A percentile compares a stretch with the other conserved stretches of the same genome.
phyloP scores from a whole-genome alignment of 371 early-diverging fungal species.

The Cladochytrium tenue region DNA sequence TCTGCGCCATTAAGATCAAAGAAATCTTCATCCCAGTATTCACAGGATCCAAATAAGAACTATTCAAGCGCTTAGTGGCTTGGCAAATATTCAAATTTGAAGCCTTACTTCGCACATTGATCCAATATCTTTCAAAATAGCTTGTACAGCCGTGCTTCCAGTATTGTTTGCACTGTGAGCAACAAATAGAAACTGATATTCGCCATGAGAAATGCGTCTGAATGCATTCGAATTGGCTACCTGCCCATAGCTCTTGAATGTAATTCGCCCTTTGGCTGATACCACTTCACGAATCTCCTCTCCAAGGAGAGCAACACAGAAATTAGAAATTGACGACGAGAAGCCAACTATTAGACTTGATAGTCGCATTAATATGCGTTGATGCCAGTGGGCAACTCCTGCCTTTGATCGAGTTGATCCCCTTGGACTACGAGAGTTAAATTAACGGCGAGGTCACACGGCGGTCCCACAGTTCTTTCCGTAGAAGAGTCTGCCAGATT shows the following conservation, averaged over 20 bases:
- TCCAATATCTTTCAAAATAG: constrained; percentile 48
- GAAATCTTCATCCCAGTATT: constrained; percentile 54
- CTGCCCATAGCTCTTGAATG: constrained; percentile 50
- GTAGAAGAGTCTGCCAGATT: constrained; percentile 46
- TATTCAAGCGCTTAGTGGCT: constrained; percentile 3
- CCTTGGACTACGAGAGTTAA: constrained; percentile 33
- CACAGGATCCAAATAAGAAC: constrained; percentile 52
- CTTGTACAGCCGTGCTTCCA: constrained; percentile 38
- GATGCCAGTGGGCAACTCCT: not conserved
- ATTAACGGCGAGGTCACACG: not conserved
- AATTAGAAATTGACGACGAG: constrained; percentile 54
- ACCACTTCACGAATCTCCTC: constrained; percentile 53
- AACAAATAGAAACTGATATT: constrained; percentile 49
- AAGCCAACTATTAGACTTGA: constrained; percentile 51
- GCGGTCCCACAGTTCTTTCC: constrained; percentile 43
- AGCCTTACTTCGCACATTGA: constrained; percentile 46
- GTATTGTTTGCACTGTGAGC: constrained; percentile 47
- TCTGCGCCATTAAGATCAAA: constrained; percentile 56
- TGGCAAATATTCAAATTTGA: not conserved
- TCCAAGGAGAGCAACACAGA: constrained; percentile 51
- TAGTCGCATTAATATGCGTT: not conserved
- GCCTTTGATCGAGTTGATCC: constrained; percentile 48
- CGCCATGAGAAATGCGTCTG: too few relatives aligned
- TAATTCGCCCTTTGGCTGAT: constrained; percentile 39
- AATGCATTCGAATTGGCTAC: too few relatives aligned